Evolutionary conservation across 2,329 filamentous ascomycete genomes (phyloP).

Genomic region (Aspergillus cejpii): DNA sequence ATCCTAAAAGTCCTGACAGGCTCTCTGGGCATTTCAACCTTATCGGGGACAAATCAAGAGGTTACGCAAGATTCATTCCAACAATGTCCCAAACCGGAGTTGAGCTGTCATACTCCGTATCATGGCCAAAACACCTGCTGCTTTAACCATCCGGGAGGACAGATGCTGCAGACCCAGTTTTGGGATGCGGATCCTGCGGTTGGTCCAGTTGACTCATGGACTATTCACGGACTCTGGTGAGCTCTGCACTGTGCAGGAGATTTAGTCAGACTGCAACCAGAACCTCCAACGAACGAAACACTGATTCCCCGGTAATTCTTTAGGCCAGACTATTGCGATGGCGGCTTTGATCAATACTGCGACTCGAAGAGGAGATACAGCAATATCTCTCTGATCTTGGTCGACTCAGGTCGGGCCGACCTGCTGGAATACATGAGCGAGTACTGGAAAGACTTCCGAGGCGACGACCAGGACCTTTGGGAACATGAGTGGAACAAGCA

Average conservation of each 20-base stretch:
- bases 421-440: conserved; percentile 61
- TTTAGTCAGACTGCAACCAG: background rate
- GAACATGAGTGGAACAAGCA: conserved; percentile 71
- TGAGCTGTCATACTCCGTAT: conserved; percentile 61
- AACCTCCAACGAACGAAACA: background rate
- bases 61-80: conserved; percentile 11
- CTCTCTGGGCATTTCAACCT: conserved; percentile 25
- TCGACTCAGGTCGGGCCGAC: conserved; percentile 48
- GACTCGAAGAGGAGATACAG: conserved; percentile 56
- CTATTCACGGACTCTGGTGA: conserved; percentile 63
- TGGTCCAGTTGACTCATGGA: conserved; percentile 65
- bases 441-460: conserved; percentile 65
- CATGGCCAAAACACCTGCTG: conserved; percentile 61
- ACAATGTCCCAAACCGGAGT: conserved; percentile 33
- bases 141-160: conserved; percentile 65
- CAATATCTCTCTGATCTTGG: conserved; percentile 59
- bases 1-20: conserved; percentile 30
- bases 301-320: conserved; percentile 3
- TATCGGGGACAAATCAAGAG: conserved; percentile 8
- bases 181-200: conserved; percentile 63
- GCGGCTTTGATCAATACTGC: conserved; percentile 61
- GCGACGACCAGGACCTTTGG: conserved; percentile 61
- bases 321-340: conserved; percentile 62
- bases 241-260: conserved; percentile 5
- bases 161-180: conserved; percentile 68